Evolutionary conservation across 2,329 filamentous ascomycete species (phyloP).

Genomic region (Elsinoe ampelina): DNA sequence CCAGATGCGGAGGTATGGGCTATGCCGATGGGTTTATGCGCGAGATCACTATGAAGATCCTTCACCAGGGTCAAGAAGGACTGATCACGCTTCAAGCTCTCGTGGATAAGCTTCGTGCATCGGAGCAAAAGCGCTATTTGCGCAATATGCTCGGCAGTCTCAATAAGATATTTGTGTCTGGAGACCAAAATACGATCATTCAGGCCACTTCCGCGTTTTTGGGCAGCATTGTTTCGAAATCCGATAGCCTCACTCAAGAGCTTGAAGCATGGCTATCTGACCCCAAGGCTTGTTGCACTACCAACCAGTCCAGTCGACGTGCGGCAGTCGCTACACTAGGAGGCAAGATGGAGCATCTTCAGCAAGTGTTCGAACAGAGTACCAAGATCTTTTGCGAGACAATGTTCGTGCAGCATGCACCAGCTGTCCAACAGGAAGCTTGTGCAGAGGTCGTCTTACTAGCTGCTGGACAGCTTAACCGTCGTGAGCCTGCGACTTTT

Average conservation of each 20-base stretch:
- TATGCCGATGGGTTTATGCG: constrained; percentile 50
- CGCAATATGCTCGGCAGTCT: constrained; percentile 25
- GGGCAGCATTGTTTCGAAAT: constrained; percentile 13
- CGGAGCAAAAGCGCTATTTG: constrained; percentile 41
- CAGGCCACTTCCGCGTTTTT: constrained; percentile 15
- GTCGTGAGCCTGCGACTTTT: constrained; percentile 56
- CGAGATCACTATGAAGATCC: background rate
- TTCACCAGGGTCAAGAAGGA: background rate
- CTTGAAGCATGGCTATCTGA: constrained; percentile 21
- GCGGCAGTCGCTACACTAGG: constrained; percentile 23
- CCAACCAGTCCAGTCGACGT: constrained; percentile 18
- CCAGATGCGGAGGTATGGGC: constrained; percentile 59
- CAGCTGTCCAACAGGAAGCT: constrained; percentile 80
- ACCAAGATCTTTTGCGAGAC: constrained; percentile 73
- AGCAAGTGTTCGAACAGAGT: constrained; percentile 57
- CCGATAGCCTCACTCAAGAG: constrained; percentile 16
- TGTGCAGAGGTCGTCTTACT: constrained; percentile 73
- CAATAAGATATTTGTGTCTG: constrained; percentile 22
- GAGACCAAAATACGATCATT: constrained; percentile 1
- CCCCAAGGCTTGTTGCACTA: constrained; percentile 19
- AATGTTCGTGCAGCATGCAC: constrained; percentile 75
- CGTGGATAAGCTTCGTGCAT: constrained; percentile 35
- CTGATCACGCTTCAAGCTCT: constrained; percentile 20
- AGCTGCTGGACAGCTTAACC: constrained; percentile 64
- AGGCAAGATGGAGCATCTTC: constrained; percentile 25